A percentile compares a stretch with the other conserved stretches of the same genome.
Conservation (phyloP, 441 rosid species). For the Populus tomentosa region DNA sequence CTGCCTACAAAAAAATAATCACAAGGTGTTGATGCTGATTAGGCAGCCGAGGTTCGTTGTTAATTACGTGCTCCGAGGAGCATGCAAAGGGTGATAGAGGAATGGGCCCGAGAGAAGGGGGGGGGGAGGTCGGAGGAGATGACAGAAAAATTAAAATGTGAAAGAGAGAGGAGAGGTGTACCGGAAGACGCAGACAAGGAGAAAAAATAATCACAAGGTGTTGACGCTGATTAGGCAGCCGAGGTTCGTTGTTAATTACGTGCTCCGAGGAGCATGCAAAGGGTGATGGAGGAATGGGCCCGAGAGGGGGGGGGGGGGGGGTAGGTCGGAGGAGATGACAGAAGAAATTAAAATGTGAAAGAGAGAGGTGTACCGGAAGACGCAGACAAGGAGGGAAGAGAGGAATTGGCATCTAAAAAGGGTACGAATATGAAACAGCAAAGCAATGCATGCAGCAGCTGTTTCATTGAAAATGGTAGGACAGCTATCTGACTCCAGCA, state of each 20-base stretch:
- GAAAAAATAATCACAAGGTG: background rate
- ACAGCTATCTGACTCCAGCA: background rate
- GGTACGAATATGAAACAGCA: background rate
- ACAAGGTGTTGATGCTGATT: too few species aligned
- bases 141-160: background rate
- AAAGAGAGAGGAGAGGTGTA: background rate
- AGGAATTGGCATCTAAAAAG: background rate
- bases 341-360: background rate
- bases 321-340: background rate
- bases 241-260: too few species aligned
- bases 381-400: background rate
- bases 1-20: too few species aligned
- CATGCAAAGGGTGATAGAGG: too few species aligned
- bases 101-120: too few species aligned
- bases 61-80: too few species aligned
- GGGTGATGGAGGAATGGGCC: too few species aligned
- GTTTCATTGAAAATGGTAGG: background rate
- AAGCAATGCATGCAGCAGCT: background rate
- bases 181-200: accelerated
- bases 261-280: too few species aligned
- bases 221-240: too few species aligned
- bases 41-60: too few species aligned
- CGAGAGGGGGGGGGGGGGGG: background rate
- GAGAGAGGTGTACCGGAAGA: background rate
- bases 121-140: background rate